Conservation (phyloP, 1,284 basidiomycete genomes). For the Pyrrhoderma noxium region DNA sequence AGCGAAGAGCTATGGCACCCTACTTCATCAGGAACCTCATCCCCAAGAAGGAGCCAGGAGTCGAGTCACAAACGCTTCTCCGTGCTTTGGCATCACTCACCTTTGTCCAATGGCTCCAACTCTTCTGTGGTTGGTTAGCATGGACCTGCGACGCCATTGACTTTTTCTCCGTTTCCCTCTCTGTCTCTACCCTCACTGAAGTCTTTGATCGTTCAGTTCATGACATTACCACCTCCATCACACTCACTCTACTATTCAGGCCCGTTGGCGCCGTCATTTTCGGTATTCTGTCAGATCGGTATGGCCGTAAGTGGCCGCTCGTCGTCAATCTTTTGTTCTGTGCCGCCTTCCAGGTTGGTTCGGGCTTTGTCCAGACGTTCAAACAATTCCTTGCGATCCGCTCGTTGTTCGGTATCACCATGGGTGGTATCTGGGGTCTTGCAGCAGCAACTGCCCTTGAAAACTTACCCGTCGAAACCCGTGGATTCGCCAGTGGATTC, state of each 20-base stretch:
- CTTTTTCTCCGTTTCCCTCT: conserved; percentile 81
- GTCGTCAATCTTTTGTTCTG: conserved; percentile 71
- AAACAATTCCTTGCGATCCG: conserved; percentile 64
- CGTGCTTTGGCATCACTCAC: conserved; percentile 32
- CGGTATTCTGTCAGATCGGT: conserved; percentile 75
- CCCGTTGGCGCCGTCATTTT: conserved; percentile 83
- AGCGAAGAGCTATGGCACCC: conserved; percentile 31
- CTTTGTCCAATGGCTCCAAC: conserved; percentile 47
- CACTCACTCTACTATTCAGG: conserved; percentile 87
- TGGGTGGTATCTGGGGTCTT: conserved; percentile 85
- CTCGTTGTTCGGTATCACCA: conserved; percentile 77
- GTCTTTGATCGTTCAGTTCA: conserved; percentile 44
- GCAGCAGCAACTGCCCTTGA: conserved; percentile 76
- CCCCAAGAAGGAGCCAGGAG: conserved; percentile 38
- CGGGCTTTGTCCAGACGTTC: conserved; percentile 66
- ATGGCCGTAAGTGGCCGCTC: conserved; percentile 90
- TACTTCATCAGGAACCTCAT: conserved; percentile 45
- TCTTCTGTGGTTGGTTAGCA: conserved; percentile 67
- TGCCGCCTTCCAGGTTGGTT: conserved; percentile 71
- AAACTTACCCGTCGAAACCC: conserved; percentile 79
- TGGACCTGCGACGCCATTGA: conserved; percentile 79
- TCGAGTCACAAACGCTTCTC: conserved; percentile 29
- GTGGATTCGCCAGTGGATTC: conserved; percentile 83
- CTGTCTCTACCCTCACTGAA: conserved; percentile 45
- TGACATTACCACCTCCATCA: conserved; percentile 74